phyloP scores from a whole-genome alignment of 2,329 filamentous ascomycete species.

The Metarhizium robertsii region DNA sequence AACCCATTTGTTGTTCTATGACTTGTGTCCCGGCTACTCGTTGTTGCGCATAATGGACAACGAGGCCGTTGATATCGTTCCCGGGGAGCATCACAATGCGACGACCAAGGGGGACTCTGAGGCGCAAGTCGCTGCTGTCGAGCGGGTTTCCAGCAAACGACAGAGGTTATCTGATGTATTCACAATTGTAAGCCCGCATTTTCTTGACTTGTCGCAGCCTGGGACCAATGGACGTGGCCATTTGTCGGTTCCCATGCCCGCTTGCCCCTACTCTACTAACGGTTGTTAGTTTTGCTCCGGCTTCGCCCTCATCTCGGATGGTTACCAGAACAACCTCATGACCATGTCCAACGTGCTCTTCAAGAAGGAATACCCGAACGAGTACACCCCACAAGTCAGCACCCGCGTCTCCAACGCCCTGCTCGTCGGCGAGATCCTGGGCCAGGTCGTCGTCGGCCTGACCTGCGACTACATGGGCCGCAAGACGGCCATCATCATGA shows the following conservation, averaged over 20 bases:
- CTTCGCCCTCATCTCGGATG: constrained; percentile 25
- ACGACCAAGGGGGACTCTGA: not conserved
- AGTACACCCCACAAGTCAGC: constrained; percentile 27
- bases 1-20: not conserved
- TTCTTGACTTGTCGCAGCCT: not conserved
- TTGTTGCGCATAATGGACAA: not conserved
- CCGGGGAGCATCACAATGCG: not conserved
- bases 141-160: constrained; percentile 2
- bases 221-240: too few species aligned
- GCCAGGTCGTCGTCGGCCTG: constrained; percentile 29
- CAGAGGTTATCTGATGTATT: constrained; percentile 17
- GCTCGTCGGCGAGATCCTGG: constrained; percentile 32
- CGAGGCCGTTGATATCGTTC: not conserved
- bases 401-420: constrained; percentile 32
- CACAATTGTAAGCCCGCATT: constrained; percentile 12
- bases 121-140: not conserved
- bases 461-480: constrained; percentile 40
- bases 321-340: constrained; percentile 29
- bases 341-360: constrained; percentile 23
- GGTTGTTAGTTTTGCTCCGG: constrained; percentile 17
- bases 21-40: not conserved
- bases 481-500: constrained; percentile 35
- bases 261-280: not conserved
- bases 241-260: too few species aligned
- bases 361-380: constrained; percentile 21